Conservation (phyloP, 148 eudicot species). For the Fagopyrum tataricum region DNA sequence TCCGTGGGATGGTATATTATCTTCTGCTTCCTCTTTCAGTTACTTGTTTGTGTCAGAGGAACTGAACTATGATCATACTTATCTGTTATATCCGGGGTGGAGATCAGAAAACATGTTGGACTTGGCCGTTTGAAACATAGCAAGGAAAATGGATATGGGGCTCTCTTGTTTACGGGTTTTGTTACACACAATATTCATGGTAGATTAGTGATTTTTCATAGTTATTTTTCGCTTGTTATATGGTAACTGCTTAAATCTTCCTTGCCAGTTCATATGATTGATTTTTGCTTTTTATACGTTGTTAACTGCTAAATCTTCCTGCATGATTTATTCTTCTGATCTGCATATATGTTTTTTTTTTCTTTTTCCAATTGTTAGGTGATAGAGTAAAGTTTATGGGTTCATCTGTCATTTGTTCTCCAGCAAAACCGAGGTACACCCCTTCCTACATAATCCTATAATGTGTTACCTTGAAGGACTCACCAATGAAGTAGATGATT, state of each 20-base stretch:
- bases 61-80: background rate
- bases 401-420: slow-evolving; percentile 31
- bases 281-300: too few species aligned
- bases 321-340: background rate
- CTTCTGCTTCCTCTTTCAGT: background rate
- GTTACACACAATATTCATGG: background rate
- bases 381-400: slow-evolving; percentile 85
- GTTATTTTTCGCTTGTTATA: background rate
- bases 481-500: background rate
- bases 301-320: background rate
- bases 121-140: background rate
- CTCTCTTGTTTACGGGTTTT: background rate
- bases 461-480: background rate
- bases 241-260: background rate
- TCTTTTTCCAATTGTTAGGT: slow-evolving; percentile 35
- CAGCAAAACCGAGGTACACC: slow-evolving; percentile 8
- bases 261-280: background rate
- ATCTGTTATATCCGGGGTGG: background rate
- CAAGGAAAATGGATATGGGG: background rate
- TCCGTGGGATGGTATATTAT: background rate
- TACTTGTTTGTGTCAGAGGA: background rate
- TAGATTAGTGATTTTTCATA: background rate
- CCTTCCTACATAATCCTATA: background rate
- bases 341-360: background rate
- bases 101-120: background rate